Evolutionary conservation across 306 rosid genomes (phyloP), one percentile per base, ranked within the genome.

Genomic region (Albizia julibrissin): DNA sequence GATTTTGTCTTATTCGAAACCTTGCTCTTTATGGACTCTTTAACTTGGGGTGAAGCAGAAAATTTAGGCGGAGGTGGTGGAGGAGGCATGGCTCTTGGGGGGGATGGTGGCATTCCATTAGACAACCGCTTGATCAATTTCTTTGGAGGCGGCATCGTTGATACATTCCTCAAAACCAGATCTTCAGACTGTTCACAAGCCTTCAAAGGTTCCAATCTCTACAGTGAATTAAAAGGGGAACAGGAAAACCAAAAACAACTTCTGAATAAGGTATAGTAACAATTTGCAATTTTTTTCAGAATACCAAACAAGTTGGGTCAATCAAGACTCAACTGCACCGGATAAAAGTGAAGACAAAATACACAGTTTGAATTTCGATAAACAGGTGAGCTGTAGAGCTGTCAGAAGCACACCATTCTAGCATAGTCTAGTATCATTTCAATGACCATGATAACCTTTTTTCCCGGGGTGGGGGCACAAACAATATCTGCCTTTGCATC

Each of bases 101-200:
- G 90, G 19, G 93, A 82, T 10, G 90, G 88, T 37, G 86, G 85
- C 90, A 88, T 84, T 86, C 84, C 90, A 74, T 80, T 77, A 69
- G 87, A 86, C 76, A 86, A 69, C 18, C 87, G 79, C 68, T 79
- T 88, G 78, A 83, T 80, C 87, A 92, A 79, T 90, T 89, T 95
- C 96, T 87, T 93, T 69, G 98, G 96, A 80, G 92, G 88, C 10
- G 96, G 97, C 96, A 92, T 89, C 73, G 84, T 89, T 14, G 93
- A 89, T 77, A 88, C 80, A 89, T 89, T 91, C 89, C 91, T 95
- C 85, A 85, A 84, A 69, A 77, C 83, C 76, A 71, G 56, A 86
- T 80, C 87, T 34, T 83, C 84, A 69, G 70, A 83, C 62, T 33
- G 79, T 79, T 87, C 89, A 66, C 69, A 67, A 73, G 87, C 75